Conservation (phyloP, 2,329 filamentous ascomycete genomes). For the Epichloe glyceriae region DNA sequence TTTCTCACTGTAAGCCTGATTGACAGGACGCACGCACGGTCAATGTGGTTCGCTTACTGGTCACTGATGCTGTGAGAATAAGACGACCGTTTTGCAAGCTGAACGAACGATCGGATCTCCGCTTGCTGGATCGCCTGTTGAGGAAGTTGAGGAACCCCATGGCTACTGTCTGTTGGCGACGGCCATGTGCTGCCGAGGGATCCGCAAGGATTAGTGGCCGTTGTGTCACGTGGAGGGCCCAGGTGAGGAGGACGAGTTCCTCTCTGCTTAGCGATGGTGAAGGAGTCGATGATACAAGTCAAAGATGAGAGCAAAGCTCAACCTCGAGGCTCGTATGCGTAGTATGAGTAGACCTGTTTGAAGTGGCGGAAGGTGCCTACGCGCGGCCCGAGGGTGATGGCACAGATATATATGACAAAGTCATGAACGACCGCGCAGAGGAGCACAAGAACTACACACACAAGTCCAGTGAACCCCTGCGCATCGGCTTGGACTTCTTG, state of each 20-base stretch:
- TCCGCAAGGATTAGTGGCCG: background rate
- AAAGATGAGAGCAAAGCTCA: background rate
- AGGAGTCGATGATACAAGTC: background rate
- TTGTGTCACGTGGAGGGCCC: background rate
- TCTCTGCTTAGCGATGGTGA: background rate
- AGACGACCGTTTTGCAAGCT: background rate
- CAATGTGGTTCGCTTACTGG: background rate
- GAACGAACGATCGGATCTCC: background rate
- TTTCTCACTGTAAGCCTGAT: background rate
- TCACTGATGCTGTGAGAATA: background rate
- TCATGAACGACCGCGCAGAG: background rate
- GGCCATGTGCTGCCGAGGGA: background rate
- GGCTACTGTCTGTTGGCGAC: background rate
- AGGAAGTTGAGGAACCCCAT: conserved; percentile 6
- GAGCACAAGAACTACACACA: background rate
- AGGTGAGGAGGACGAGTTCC: background rate
- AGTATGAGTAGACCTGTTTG: too few species aligned
- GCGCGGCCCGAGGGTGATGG: background rate
- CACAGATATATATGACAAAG: conserved; percentile 1
- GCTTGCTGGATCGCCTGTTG: conserved; percentile 1
- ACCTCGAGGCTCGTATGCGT: background rate
- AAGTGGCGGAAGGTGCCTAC: background rate
- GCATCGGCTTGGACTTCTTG: background rate
- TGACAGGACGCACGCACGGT: background rate
- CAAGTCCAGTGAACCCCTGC: background rate